A percentile compares a stretch with the other conserved stretches of the same genome.
These are phyloP conservation scores for Apiotrichum gracile DNA, from an alignment of 1,284 basidiomycete species.

Conservation along the genomic window DNA sequence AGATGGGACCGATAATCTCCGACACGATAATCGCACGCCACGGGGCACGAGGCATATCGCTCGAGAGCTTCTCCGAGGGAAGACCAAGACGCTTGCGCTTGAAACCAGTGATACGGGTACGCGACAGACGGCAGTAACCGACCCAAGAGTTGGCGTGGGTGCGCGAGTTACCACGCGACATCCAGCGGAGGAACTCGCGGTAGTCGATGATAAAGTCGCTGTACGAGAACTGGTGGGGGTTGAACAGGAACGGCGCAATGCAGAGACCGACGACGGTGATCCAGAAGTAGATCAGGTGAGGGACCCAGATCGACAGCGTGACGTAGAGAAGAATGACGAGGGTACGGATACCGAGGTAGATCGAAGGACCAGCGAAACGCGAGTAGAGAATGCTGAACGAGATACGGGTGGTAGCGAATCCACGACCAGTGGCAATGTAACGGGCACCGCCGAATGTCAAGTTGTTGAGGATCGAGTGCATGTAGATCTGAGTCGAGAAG, in stretches of 20 bases:
- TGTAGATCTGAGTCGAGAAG: conserved; percentile 93
- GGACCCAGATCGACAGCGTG: conserved; percentile 80
- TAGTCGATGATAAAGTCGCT: conserved; percentile 95
- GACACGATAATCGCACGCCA: conserved; percentile 84
- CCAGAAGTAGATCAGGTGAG: conserved; percentile 95
- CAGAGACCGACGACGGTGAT: conserved; percentile 79
- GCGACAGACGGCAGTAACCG: conserved; percentile 87
- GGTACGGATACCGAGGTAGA: conserved; percentile 90
- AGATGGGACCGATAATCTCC: conserved; percentile 78
- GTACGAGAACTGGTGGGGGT: conserved; percentile 92
- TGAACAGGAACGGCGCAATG: conserved; percentile 90
- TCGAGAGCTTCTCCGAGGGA: conserved; percentile 88
- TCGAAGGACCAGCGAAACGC: conserved; percentile 90
- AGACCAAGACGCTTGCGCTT: conserved; percentile 93
- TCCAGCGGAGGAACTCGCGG: conserved; percentile 92
- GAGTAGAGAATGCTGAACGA: conserved; percentile 91
- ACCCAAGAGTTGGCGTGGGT: conserved; percentile 98
- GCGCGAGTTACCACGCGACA: conserved; percentile 91
- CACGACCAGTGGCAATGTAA: conserved; percentile 98
- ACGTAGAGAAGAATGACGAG: conserved; percentile 84
- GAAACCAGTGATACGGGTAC: conserved; percentile 94
- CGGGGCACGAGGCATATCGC: conserved; percentile 80
- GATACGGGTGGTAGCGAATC: conserved; percentile 88
- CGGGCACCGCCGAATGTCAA: conserved; percentile 91
- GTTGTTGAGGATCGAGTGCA: conserved; percentile 89